Base-by-base conservation (phyloP, 2,329 filamentous ascomycete species). In the Corinectria fuckeliana region DNA sequence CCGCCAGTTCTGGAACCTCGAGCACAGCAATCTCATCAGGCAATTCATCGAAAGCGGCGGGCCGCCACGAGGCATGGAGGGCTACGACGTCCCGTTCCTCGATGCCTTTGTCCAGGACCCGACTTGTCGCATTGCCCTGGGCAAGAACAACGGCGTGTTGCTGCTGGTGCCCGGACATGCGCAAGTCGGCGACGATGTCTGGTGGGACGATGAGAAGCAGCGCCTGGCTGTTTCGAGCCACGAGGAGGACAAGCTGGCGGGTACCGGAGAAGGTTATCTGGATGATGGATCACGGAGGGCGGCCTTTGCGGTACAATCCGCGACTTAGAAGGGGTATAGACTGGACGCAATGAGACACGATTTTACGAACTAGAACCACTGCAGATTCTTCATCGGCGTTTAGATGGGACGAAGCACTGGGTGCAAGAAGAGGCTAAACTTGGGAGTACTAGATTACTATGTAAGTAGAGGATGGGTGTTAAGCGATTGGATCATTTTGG, bases 1-100 rank as follows among this genome's bases (percentile, higher is more conserved):
- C 56, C 63, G 74, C 10, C 69, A 73, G 30, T 76, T 76, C 55
- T 76, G 74, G 74, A 69, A 63, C 18, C 65, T 76, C 10, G 72
- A 73, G 54, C 71, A 62, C 16, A 69, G 69, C 55, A 76, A 76
- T 26, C 63, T 76, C 34, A 73, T 76, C 56, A 63, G 66, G 23
- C 74, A 76, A 38, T 69, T 72, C 30, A 66, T 74, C 47, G 69
- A 71, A 42, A 71, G 66, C 54, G 69, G 64, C 8, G 64, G 67
- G 5, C 64, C 69, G 5, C 57, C 66, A 25, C 64, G 65, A 20
- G 55, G 64, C 36, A 59, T 66, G 51, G 56, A 72, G 23, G 69
- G 71, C 44, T 68, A 65, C 50, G 69, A 73, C 7, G 62, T 70
- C 25, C 62, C 59, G 8, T 74, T 68, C 58, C 66, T 70, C 45